Evolutionary conservation across 1,284 basidiomycete species (phyloP).

Genomic region (Malassezia nana): DNA sequence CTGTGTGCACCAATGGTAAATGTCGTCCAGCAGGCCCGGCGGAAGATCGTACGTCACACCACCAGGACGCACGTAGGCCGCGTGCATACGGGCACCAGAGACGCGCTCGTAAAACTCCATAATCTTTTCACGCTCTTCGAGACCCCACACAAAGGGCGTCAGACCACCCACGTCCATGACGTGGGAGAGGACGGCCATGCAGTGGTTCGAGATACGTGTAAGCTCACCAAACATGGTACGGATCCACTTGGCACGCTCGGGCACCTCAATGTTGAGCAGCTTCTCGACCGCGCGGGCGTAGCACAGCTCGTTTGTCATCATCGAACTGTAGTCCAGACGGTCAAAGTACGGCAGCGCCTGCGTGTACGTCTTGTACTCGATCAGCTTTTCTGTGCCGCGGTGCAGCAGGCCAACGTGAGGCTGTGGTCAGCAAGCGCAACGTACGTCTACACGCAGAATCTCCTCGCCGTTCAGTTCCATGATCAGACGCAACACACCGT

Average conservation of each 20-base stretch:
- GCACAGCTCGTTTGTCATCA: constrained; percentile 62
- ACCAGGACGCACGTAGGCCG: constrained; percentile 94
- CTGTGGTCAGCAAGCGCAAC: constrained; percentile 18
- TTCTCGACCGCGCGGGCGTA: constrained; percentile 97
- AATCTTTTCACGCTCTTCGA: constrained; percentile 98
- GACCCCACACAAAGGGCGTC: constrained; percentile 98
- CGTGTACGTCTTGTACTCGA: constrained; percentile 97
- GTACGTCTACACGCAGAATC: constrained; percentile 39
- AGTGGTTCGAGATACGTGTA: constrained; percentile 87
- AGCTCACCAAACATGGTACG: constrained; percentile 94
- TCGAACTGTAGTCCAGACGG: constrained; percentile 95
- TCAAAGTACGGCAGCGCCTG: constrained; percentile 99
- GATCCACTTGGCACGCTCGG: constrained; percentile 98
- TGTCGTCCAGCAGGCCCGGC: constrained; percentile 89
- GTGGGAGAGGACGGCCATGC: constrained; percentile 95
- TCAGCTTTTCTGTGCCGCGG: constrained; percentile 94
- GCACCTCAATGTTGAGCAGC: constrained; percentile 93
- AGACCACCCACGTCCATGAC: constrained; percentile 69
- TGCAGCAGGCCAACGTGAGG: constrained; percentile 92
- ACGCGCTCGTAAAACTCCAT: constrained; percentile 99
- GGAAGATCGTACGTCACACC: constrained; percentile 97
- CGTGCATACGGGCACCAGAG: constrained; percentile 89
- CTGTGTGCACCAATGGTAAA: constrained; percentile 95
- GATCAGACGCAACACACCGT: constrained; percentile 95
- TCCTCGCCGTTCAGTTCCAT: constrained; percentile 91